Percentiles rank a stretch among this genome's conserved stretches.
phyloP scores from a whole-genome alignment of 148 eudicot species.

The Polygonum maritimum region DNA sequence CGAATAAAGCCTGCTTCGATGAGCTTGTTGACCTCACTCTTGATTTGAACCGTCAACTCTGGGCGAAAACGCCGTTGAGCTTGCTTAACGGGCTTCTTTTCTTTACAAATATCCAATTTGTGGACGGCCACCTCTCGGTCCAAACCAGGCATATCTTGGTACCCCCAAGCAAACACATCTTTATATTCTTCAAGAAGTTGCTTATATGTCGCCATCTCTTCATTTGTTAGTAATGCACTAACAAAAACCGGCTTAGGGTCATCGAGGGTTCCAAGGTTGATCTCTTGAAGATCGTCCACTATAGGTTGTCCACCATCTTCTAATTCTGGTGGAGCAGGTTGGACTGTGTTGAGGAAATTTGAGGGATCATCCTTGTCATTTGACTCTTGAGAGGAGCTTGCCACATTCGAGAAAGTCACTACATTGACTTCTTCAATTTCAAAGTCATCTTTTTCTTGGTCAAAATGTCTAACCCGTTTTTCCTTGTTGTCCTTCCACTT shows the following conservation, averaged over 20 bases:
- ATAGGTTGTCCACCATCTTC: not conserved
- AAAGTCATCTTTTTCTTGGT: too few relatives aligned
- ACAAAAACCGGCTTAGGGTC: not conserved
- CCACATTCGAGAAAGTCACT: too few relatives aligned
- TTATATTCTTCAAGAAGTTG: slow-evolving; percentile 7
- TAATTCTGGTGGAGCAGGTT: not conserved
- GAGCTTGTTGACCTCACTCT: not conserved
- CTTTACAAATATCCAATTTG: too few relatives aligned
- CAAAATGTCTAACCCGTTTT: too few relatives aligned
- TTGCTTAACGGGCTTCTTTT: too few relatives aligned
- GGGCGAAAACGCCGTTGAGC: not conserved
- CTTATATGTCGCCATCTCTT: not conserved
- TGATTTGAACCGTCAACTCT: not conserved
- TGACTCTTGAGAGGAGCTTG: not conserved
- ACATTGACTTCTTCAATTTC: not conserved
- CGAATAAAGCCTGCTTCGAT: not conserved
- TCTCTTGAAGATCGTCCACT: not conserved
- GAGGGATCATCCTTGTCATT: too few relatives aligned
- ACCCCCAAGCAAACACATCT: too few relatives aligned
- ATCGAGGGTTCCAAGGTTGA: too few relatives aligned
- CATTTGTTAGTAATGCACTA: not conserved
- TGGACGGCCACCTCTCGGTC: too few relatives aligned
- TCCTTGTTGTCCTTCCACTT: too few relatives aligned
- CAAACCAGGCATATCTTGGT: too few relatives aligned
- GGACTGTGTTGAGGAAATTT: not conserved